A percentile compares a stretch with the other conserved stretches of the same genome.
phyloP scores from a whole-genome alignment of 495 filamentous ascomycete genomes.

The Penicillium bovifimosum region DNA sequence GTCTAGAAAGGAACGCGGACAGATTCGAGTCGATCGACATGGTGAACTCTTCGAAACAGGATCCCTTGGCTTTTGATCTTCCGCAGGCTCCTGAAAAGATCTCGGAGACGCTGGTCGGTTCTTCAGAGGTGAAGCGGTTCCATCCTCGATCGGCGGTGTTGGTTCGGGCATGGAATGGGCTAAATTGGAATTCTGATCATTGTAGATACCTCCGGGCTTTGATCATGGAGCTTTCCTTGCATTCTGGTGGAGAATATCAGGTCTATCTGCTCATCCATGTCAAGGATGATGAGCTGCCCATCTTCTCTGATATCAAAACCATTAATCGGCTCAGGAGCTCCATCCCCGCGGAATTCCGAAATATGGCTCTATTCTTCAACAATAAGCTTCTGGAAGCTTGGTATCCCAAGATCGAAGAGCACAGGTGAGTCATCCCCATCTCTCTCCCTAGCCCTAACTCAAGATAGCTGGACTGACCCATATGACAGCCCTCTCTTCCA shows the following conservation, averaged over 20 bases:
- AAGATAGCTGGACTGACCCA: background rate
- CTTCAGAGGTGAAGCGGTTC: slow-evolving; percentile 7
- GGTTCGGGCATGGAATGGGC: slow-evolving; percentile 62
- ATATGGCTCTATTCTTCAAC: slow-evolving; percentile 66
- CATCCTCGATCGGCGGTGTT: slow-evolving; percentile 59
- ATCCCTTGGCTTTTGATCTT: slow-evolving; percentile 17
- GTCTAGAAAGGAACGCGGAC: slow-evolving; percentile 54
- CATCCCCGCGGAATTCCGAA: slow-evolving; percentile 60
- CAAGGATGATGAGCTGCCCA: slow-evolving; percentile 48
- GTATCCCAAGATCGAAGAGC: slow-evolving; percentile 26
- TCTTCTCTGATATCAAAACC: slow-evolving; percentile 46
- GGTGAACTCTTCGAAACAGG: slow-evolving; percentile 6
- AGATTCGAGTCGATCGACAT: slow-evolving; percentile 38
- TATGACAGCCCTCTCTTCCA: slow-evolving; percentile 19
- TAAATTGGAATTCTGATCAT: slow-evolving; percentile 65
- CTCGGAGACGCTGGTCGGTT: background rate
- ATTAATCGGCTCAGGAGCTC: slow-evolving; percentile 43
- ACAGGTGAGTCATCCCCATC: slow-evolving; percentile 10
- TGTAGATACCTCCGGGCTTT: slow-evolving; percentile 65
- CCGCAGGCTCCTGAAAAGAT: slow-evolving; percentile 8
- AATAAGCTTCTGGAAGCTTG: slow-evolving; percentile 28
- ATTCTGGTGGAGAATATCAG: slow-evolving; percentile 71
- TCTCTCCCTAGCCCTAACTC: too few species aligned
- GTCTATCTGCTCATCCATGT: slow-evolving; percentile 72
- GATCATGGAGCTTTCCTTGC: slow-evolving; percentile 65